These are phyloP conservation scores for Coelastrella sp. DNA, from an alignment of 139 green algal species.

Conservation along the genomic window DNA sequence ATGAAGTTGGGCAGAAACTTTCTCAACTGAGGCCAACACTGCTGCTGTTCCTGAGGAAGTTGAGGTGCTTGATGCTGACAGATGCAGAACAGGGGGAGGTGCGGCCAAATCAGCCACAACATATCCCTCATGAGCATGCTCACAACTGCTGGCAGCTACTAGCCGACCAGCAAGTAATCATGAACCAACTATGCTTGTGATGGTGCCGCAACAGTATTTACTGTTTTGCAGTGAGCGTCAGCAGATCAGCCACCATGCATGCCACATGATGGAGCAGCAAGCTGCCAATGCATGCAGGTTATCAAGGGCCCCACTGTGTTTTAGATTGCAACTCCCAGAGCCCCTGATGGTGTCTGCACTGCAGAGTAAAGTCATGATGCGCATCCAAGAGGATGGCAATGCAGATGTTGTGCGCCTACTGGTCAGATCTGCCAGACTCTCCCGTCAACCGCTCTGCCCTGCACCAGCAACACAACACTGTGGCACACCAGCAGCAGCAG, in stretches of 20 bases:
- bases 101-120: not conserved
- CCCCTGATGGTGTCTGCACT: not conserved
- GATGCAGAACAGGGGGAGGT: slow-evolving; percentile 16
- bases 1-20: slow-evolving; percentile 17
- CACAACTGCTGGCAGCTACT: too few relatives aligned
- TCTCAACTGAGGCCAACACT: slow-evolving; percentile 34
- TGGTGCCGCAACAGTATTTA: too few relatives aligned
- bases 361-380: slow-evolving; percentile 20
- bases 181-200: too few relatives aligned
- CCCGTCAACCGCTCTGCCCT: not conserved
- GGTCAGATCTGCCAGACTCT: not conserved
- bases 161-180: too few relatives aligned
- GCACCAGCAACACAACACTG: not conserved
- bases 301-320: too few relatives aligned
- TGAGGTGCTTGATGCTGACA: slow-evolving; percentile 33
- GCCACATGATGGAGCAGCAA: too few relatives aligned
- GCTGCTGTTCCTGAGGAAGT: slow-evolving; percentile 44
- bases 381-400: not conserved
- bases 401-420: not conserved
- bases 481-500: too few relatives aligned
- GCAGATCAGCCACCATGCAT: too few relatives aligned
- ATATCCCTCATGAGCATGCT: not conserved
- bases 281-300: too few relatives aligned
- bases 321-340: too few relatives aligned
- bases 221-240: too few relatives aligned